A percentile compares a stretch with the other conserved stretches of the same genome.
Evolutionary conservation across 1,284 basidiomycete species (phyloP).

Genomic region (Cryptococcus sp.): DNA sequence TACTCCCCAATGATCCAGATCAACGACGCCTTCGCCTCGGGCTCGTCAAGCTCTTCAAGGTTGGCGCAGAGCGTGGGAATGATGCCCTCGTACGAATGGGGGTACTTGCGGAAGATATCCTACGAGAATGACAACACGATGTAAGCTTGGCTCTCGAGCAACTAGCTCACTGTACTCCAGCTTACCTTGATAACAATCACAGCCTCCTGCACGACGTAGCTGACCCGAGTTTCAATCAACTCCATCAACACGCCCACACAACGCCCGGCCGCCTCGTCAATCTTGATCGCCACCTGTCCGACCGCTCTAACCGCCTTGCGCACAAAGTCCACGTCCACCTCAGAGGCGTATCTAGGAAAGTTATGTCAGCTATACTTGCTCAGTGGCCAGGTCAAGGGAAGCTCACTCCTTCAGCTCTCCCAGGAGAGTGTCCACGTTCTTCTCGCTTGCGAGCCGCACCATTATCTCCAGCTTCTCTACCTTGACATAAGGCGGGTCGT

Average conservation of each 20-base stretch:
- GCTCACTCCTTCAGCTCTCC: conserved; percentile 90
- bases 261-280: conserved; percentile 78
- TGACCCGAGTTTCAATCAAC: conserved; percentile 88
- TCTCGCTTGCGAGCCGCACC: conserved; percentile 86
- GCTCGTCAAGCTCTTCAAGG: conserved; percentile 87
- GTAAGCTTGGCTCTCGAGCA: background rate
- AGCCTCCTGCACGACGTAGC: conserved; percentile 96
- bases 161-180: background rate
- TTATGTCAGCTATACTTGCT: background rate
- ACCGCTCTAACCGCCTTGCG: conserved; percentile 95
- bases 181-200: conserved; percentile 84
- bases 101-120: conserved; percentile 96
- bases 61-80: conserved; percentile 90
- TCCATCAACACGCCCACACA: conserved; percentile 85
- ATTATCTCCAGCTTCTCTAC: conserved; percentile 98
- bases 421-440: conserved; percentile 86
- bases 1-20: conserved; percentile 99
- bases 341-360: conserved; percentile 78
- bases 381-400: background rate
- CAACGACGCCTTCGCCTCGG: conserved; percentile 94
- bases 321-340: conserved; percentile 97
- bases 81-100: conserved; percentile 91
- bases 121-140: conserved; percentile 6
- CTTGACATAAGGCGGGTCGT: conserved; percentile 98
- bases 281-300: conserved; percentile 95